A percentile compares a stretch with the other conserved stretches of the same genome.
These are phyloP conservation scores for Exophiala oligosperma DNA, from an alignment of 2,329 filamentous ascomycete genomes.

Conservation along the genomic window DNA sequence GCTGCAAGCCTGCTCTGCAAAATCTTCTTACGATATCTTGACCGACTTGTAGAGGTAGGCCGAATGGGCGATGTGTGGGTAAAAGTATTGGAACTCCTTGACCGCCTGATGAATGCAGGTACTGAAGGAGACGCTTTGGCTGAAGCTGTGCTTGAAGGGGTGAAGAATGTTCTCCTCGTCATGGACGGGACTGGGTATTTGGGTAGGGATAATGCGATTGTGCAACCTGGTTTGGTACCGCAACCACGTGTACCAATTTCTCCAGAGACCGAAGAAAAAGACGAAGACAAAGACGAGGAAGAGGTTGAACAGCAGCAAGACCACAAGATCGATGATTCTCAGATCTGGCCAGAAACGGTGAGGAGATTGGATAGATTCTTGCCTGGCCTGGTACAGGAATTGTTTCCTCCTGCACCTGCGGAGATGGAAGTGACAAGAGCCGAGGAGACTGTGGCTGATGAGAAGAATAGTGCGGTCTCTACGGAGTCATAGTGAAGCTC, in stretches of 20 bases:
- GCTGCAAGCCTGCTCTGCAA: constrained; percentile 89
- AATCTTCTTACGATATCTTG: constrained; percentile 91
- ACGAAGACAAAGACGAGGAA: constrained; percentile 35
- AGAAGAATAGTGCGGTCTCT: too few relatives aligned
- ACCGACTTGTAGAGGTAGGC: constrained; percentile 78
- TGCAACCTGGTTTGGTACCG: neutral
- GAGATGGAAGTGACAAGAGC: too few relatives aligned
- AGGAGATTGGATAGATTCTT: constrained; percentile 61
- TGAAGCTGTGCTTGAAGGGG: constrained; percentile 89
- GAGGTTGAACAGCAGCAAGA: constrained; percentile 33
- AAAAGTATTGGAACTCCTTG: constrained; percentile 89
- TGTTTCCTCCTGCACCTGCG: constrained; percentile 23
- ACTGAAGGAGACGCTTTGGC: constrained; percentile 56
- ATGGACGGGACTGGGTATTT: constrained; percentile 90
- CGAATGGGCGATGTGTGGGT: constrained; percentile 85
- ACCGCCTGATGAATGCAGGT: constrained; percentile 83
- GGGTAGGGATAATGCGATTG: constrained; percentile 30
- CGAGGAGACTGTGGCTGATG: too few relatives aligned
- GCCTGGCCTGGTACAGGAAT: constrained; percentile 53
- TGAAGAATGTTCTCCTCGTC: constrained; percentile 95
- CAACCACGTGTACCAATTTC: neutral
- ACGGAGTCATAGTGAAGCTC: too few relatives aligned
- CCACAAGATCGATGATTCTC: constrained; percentile 47
- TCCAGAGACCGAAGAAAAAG: neutral
- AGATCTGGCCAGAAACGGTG: constrained; percentile 63